These are phyloP conservation scores for Taxillus chinensis DNA, from an alignment of 164 flowering plant species.

Conservation along the genomic window DNA sequence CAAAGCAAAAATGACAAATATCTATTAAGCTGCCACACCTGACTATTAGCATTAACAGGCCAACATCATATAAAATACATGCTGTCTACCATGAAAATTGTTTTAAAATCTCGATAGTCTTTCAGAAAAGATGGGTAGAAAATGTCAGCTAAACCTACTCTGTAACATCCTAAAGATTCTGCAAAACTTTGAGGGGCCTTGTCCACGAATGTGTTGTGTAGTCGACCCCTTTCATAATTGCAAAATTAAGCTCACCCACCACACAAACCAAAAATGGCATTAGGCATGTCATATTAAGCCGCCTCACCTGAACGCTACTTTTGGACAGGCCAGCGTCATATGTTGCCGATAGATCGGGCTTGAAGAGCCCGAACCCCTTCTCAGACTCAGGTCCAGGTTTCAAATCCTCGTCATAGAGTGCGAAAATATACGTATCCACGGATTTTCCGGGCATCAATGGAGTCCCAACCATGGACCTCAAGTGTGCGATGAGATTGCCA, in stretches of 20 bases:
- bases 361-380: slow-evolving; percentile 76
- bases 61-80: too few relatives aligned
- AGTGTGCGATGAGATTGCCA: slow-evolving; percentile 69
- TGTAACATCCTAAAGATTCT: too few relatives aligned
- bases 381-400: slow-evolving; percentile 84
- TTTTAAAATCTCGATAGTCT: too few relatives aligned
- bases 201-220: too few relatives aligned
- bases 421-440: slow-evolving; percentile 80
- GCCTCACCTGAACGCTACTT: slow-evolving; percentile 46
- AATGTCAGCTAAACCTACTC: too few relatives aligned
- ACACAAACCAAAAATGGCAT: neutral
- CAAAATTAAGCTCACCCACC: neutral
- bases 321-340: slow-evolving; percentile 73
- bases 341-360: slow-evolving; percentile 60
- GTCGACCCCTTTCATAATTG: too few relatives aligned
- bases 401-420: slow-evolving; percentile 81
- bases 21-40: too few relatives aligned
- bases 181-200: too few relatives aligned
- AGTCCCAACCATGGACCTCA: slow-evolving; percentile 79
- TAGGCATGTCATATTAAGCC: neutral
- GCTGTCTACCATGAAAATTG: too few relatives aligned
- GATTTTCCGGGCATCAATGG: slow-evolving; percentile 95
- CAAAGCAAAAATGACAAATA: too few relatives aligned
- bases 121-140: too few relatives aligned
- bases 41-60: too few relatives aligned